Evolutionary conservation across 306 rosid species (phyloP).

Genomic region (Lathyrus aphaca): DNA sequence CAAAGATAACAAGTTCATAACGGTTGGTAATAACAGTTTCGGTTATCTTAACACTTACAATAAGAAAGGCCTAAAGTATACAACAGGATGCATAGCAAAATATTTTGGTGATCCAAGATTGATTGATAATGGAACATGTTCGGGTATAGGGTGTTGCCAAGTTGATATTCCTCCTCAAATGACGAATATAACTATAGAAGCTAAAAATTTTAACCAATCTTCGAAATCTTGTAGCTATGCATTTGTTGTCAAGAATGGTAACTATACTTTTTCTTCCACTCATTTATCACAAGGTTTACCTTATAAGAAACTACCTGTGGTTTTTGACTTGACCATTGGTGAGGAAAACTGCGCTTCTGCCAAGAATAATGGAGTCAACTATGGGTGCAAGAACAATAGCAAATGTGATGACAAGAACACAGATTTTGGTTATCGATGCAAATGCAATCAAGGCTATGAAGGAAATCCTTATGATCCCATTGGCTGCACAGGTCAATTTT

Average conservation of each 20-base stretch:
- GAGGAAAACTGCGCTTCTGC: not conserved
- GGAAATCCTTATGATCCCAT: not conserved
- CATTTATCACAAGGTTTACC: constrained; percentile 4
- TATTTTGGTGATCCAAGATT: not conserved
- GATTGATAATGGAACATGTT: not conserved
- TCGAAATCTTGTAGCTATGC: not conserved
- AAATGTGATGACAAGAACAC: not conserved
- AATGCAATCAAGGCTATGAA: not conserved
- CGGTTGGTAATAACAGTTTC: not conserved
- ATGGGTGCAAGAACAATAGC: not conserved
- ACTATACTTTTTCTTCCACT: not conserved
- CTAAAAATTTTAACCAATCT: not conserved
- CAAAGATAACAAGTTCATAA: not conserved
- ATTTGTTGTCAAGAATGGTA: not conserved
- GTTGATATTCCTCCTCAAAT: not conserved
- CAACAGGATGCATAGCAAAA: not conserved
- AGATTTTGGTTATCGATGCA: not conserved
- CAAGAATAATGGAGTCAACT: not conserved
- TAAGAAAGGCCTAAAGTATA: fast-evolving
- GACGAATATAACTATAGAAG: not conserved
- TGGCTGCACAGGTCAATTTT: not conserved
- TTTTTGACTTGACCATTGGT: not conserved
- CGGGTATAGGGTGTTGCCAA: constrained; percentile 26
- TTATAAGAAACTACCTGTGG: not conserved
- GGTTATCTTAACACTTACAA: not conserved